Evolutionary conservation across 352 stramenopile species (phyloP).

Genomic region (Phytopythium montanum): DNA sequence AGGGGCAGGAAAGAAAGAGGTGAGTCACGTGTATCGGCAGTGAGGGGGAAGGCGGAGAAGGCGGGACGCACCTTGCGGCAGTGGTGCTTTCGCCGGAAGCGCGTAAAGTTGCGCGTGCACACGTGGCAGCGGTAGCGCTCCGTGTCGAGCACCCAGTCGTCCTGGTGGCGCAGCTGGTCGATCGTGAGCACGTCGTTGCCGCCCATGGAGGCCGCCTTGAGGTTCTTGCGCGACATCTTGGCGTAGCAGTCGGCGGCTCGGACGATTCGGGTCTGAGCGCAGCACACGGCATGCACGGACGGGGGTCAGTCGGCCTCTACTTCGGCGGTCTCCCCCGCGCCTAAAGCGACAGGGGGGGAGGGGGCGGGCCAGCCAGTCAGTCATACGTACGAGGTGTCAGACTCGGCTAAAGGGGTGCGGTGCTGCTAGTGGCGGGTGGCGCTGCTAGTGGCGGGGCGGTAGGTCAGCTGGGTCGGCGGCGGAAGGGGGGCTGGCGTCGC

Average conservation of each 20-base stretch:
- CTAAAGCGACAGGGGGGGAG: too few species aligned
- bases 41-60: too few species aligned
- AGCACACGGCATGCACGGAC: background rate
- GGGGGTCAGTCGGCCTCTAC: too few species aligned
- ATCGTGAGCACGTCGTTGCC: conserved; percentile 87
- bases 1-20: background rate
- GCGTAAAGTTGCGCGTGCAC: conserved; percentile 87
- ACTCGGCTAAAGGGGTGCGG: background rate
- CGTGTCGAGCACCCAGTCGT: conserved; percentile 87
- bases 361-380: too few species aligned
- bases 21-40: too few species aligned
- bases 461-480: background rate
- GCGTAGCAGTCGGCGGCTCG: background rate
- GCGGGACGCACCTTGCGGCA: conserved; percentile 51
- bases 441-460: conserved; percentile 3
- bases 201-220: conserved; percentile 67
- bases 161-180: conserved; percentile 83
- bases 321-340: too few species aligned
- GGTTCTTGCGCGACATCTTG: conserved; percentile 54
- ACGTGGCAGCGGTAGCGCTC: conserved; percentile 87
- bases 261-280: background rate
- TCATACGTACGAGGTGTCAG: background rate
- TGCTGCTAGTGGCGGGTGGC: conserved; percentile 2
- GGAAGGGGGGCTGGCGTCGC: background rate
- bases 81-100: conserved; percentile 87